Base-by-base conservation (phyloP, 2,329 filamentous ascomycete species). In the Apiospora marii region DNA sequence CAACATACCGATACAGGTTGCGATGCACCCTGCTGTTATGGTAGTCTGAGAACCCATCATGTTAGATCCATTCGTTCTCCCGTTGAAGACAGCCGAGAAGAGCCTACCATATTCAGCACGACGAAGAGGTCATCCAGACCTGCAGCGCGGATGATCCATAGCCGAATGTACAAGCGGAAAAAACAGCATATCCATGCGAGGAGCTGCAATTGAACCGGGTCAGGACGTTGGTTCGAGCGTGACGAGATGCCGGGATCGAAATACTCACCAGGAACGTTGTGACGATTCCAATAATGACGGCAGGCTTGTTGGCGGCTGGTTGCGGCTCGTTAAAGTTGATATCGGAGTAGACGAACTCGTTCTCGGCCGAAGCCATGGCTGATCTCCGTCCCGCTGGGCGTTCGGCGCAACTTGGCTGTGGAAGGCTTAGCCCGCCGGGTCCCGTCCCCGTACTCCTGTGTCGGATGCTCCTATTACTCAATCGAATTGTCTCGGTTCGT, bases 21-120 rank as follows among this genome's bases (percentile, higher is more conserved):
- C 73, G 68, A 78, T 75, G 51, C 75, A 77, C 8, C 76, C 77
- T 8, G 72, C 74, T 24, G 76, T 78, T 16, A 74, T 74, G n/a
- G 75, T 74, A 46, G 78, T 43, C 76, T 79, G 72, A 19, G 13
- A 30, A 46, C 13, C 27, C 27, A 30, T 48, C 67, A 68, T 22
- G 41, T 68, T 41, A 68, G 43, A 27, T 19, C 14, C 24, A 27
- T 48, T 19, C 13, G 5, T 46, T 19, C 22, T 24, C 8, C 30
- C 4, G 34, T 24, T n/a, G 22, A 24, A 24, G 34, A 10, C 10
- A 64, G 12, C 10, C 22, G 34, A 64, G 53, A 22, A 19, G 43
- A 19, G 37, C 68, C 14, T 48, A 70, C 68, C 68, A 70, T 34
- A 58, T 70, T 51, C 12, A 71, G 51, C 2, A 22, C 41, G 10